Evolutionary conservation across 805 yeast genomes (phyloP), one percentile per base, ranked within the genome.

Genomic region (Starmerella vitae): DNA sequence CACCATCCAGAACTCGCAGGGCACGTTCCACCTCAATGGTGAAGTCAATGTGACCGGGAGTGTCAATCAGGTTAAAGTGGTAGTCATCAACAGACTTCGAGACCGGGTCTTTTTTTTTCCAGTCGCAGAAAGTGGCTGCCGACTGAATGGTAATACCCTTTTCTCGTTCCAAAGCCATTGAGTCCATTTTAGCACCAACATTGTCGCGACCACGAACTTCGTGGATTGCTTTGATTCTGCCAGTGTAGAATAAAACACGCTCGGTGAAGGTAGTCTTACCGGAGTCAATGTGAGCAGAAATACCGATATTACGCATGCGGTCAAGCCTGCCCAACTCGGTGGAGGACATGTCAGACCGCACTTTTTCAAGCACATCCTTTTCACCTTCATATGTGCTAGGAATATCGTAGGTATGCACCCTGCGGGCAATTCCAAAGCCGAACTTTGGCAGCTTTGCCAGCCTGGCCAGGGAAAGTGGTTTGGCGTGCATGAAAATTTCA

Each of bases 131-230:
- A 2, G 98, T 91, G 26, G 98, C 98, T 47, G 98, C 98, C 44
- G 95, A 84, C 64, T 91, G 98, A 58, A 91, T 91, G 37, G 98
- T 91, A 56, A 91, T 91, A 62, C 98, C 98, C 60, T 91, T 91
- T 62, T 91, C 98, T 59, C 98, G 76, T 64, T 91, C 98, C 50
- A 91, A 70, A 53, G 91, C 98, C 98, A 91, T 91, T 45, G 86
- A 88, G 62, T 91, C 98, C 99, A 91, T 91, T 65, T 86, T 91
- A 41, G 99, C 99, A 45, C 99, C 99, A 42, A 91, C 97, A 50
- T 85, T 78, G 60, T 91, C 98, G 55, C 91, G 75, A 34, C 98
- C 98, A 60, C 98, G 72, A 8, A 63, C 96, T 34, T 47, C 50
- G 34, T 47, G 50, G 35, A 47, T 47, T 5, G 48, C 48, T 37